Conservation (phyloP, 495 filamentous ascomycete genomes). For the Penicillium simplicissimum region DNA sequence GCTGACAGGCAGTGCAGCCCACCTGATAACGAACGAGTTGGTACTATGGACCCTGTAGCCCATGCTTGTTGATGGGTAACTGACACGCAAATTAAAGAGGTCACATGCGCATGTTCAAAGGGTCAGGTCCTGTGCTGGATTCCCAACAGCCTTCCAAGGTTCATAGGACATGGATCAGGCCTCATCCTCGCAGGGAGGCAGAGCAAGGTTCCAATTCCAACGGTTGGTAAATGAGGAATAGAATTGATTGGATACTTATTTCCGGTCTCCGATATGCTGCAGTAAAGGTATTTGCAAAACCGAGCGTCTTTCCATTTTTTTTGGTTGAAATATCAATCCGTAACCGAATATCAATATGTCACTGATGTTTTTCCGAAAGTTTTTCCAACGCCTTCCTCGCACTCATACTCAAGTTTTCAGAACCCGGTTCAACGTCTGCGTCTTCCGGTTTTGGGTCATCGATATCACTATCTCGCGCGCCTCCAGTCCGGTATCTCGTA, state of each 20-base stretch:
- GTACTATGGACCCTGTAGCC: background rate
- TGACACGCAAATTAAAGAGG: background rate
- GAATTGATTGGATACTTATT: too few species aligned
- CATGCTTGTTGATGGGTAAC: background rate
- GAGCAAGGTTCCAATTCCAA: too few species aligned
- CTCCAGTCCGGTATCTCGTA: background rate
- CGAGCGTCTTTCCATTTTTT: too few species aligned
- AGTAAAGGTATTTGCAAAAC: too few species aligned
- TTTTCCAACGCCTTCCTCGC: background rate
- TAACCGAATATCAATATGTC: background rate
- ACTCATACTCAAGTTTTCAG: slow-evolving; percentile 3
- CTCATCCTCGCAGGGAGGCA: too few species aligned
- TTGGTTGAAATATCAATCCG: background rate
- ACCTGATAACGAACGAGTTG: background rate
- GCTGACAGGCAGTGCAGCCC: background rate
- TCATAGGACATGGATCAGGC: too few species aligned
- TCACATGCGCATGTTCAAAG: background rate
- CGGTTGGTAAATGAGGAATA: too few species aligned
- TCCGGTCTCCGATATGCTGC: too few species aligned
- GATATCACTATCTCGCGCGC: background rate
- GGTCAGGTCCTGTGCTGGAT: too few species aligned
- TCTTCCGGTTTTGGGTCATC: slow-evolving; percentile 1
- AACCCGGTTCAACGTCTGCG: background rate
- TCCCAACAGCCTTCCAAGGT: too few species aligned
- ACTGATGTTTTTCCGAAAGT: background rate